A percentile compares a stretch with the other conserved stretches of the same genome.
Conservation (phyloP, 75 land plant genomes). For the Pinus taeda region DNA sequence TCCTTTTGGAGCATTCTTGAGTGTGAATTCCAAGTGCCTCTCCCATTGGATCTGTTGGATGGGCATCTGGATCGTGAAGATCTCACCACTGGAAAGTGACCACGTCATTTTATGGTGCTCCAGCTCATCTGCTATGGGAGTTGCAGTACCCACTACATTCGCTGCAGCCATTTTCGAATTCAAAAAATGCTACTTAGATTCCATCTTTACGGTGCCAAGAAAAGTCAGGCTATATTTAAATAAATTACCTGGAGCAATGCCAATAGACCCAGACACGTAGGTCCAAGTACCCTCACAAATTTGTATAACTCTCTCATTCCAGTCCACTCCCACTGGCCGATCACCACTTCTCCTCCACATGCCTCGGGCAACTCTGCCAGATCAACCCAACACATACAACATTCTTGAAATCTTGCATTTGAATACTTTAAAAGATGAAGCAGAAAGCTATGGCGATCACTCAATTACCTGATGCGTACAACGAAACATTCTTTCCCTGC, state of each 20-base stretch:
- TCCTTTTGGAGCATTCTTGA: slow-evolving; percentile 27
- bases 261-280: slow-evolving; percentile 69
- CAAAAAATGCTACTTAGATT: background rate
- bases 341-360: slow-evolving; percentile 80
- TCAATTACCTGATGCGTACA: slow-evolving; percentile 62
- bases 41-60: slow-evolving; percentile 45
- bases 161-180: slow-evolving; percentile 30
- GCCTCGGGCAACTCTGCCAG: slow-evolving; percentile 64
- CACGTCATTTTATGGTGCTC: slow-evolving; percentile 58
- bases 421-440: background rate
- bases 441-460: background rate
- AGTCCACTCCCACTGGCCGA: slow-evolving; percentile 65
- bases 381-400: too few species aligned
- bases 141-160: slow-evolving; percentile 79
- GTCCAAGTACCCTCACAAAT: slow-evolving; percentile 84
- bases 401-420: too few species aligned
- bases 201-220: background rate
- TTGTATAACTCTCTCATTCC: slow-evolving; percentile 82
- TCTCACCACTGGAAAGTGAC: slow-evolving; percentile 75
- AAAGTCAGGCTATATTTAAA: background rate
- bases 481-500: slow-evolving; percentile 86
- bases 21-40: slow-evolving; percentile 33
- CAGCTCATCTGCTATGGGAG: slow-evolving; percentile 60
- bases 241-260: slow-evolving; percentile 69
- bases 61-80: slow-evolving; percentile 48